Evolutionary conservation across 805 yeast genomes (phyloP), one percentile per base, ranked within the genome.

Genomic region (Monosporozyma siamensis): DNA sequence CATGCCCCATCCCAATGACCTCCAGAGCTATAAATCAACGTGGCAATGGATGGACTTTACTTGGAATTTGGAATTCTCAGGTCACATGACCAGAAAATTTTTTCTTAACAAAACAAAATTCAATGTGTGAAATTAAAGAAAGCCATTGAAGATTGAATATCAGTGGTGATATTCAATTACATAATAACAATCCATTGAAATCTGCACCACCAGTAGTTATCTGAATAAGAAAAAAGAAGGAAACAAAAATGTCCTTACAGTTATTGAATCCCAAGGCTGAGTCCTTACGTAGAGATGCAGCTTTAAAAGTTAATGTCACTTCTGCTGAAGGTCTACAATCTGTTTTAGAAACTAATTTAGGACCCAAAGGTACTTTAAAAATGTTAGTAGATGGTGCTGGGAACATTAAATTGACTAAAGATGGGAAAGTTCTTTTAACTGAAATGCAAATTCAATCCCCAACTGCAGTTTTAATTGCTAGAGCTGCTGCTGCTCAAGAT

Each of bases 401-500:
- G 24, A 79, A 82, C 55, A 84, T 92, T 65, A 92, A 92, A 67
- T 77, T 92, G 55, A 92, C 98, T 42, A 92, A 92, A 60, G 98
- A 92, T 63, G 98, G 98, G 41, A 89, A 90, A 60, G 97, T 92
- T 6, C 69, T 92, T 44, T 70, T 92, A 46, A 77, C 84, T 32
- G 98, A 92, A 61, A 92, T 92, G 98, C 98, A 92, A 67, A 90
- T 90, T 65, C 92, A 84, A 61, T 80, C 83, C 48, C 94, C 94
- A 9, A 84, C 94, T 3, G 94, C 94, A 0, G 84, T 83, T 27
- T 78, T 83, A 84, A 83, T 83, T 66, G 95, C 98, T 3, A 75
- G 97, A 51, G 98, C 97, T 11, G 98, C 98, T 39, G 79, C 95
- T 37, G 97, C 98, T 0, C 98, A 92, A 66, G 98, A 92, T 64